phyloP scores from a whole-genome alignment of 768 basidiomycete species.

The Russula ochroleuca region DNA sequence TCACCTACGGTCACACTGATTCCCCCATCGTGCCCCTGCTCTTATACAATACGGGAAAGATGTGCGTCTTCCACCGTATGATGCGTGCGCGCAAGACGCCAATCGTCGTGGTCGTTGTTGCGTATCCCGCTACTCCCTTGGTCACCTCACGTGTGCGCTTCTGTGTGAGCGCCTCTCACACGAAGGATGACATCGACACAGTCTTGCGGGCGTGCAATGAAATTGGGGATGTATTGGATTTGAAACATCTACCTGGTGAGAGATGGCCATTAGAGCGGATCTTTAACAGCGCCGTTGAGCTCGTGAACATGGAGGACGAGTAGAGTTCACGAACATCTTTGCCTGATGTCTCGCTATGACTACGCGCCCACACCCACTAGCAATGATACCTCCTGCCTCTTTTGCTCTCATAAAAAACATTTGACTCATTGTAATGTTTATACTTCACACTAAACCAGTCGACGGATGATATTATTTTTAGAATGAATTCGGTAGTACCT shows the following conservation, averaged over 20 bases:
- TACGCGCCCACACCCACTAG: not conserved
- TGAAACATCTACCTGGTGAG: slow-evolving; percentile 73
- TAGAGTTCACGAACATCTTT: slow-evolving; percentile 4
- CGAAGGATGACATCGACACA: slow-evolving; percentile 91
- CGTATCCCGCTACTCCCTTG: slow-evolving; percentile 86
- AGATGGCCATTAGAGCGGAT: slow-evolving; percentile 80
- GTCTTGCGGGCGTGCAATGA: slow-evolving; percentile 87
- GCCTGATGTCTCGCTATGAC: not conserved
- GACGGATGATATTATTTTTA: not conserved
- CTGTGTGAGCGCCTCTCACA: slow-evolving; percentile 92
- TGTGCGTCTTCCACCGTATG: slow-evolving; percentile 85
- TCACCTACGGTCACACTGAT: slow-evolving; percentile 87
- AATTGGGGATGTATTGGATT: slow-evolving; percentile 81
- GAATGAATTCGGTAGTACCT: not conserved
- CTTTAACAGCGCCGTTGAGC: slow-evolving; percentile 63
- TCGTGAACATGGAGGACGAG: slow-evolving; percentile 48
- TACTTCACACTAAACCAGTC: slow-evolving; percentile 8
- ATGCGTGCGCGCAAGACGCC: slow-evolving; percentile 76
- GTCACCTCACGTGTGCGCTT: slow-evolving; percentile 87
- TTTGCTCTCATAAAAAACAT: not conserved
- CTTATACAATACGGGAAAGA: slow-evolving; percentile 90
- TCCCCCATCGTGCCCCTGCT: slow-evolving; percentile 93
- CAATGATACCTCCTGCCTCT: slow-evolving; percentile 10
- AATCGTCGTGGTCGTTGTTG: slow-evolving; percentile 85
- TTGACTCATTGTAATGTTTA: slow-evolving; percentile 2